Conservation (phyloP, 2,329 filamentous ascomycete species). For the Colletotrichum shisoi region DNA sequence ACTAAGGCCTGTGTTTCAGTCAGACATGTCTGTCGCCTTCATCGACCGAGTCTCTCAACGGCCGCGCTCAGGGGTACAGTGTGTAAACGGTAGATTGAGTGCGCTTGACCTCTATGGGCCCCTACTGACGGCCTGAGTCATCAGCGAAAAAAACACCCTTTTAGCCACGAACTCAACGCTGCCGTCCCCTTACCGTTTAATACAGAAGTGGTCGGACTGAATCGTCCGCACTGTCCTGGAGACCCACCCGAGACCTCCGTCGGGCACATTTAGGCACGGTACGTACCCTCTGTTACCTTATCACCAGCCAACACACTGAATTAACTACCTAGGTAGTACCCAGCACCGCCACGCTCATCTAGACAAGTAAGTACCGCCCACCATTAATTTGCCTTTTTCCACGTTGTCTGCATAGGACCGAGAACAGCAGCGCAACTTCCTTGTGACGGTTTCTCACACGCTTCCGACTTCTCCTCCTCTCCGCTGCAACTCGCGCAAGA, state of each 20-base stretch:
- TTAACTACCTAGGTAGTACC: neutral
- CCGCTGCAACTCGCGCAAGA: neutral
- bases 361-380: neutral
- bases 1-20: neutral
- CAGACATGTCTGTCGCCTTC: neutral
- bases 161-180: no score
- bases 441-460: neutral
- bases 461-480: neutral
- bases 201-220: no score
- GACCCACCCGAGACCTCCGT: slow-evolving; percentile 16
- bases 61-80: slow-evolving; percentile 23
- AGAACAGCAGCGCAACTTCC: neutral
- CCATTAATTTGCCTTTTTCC: neutral
- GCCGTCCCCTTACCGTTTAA: neutral
- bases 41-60: neutral
- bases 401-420: neutral
- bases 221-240: neutral
- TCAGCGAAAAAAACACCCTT: no score
- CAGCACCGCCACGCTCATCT: neutral
- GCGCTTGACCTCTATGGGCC: no score
- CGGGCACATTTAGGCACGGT: neutral
- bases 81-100: neutral
- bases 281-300: slow-evolving; percentile 20
- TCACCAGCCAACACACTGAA: slow-evolving; percentile 21
- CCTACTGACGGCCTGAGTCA: no score